Base-by-base conservation (phyloP, 768 basidiomycete genomes). In the Tricholoma bakamatsutake region DNA sequence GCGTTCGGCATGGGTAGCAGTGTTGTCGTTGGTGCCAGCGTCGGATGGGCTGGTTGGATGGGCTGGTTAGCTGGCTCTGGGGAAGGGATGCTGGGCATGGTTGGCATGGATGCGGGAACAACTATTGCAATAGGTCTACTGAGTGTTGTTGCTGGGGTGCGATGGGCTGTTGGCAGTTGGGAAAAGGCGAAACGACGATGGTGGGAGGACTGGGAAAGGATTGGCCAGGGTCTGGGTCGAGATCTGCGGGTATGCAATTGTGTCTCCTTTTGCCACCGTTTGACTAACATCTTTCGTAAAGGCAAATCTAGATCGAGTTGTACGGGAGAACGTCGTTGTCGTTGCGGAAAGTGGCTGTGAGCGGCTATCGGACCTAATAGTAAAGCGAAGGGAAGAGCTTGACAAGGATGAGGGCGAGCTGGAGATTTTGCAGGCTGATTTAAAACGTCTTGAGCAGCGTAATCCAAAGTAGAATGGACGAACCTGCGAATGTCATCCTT, bases 131-230 rank as follows among this genome's bases (percentile, higher is more conserved):
- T 80, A 0, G 87, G 85, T 11, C 72, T 78, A 53, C 65, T 92
- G 10, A 70, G 76, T 17, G 73, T 77, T 0, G 65, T 78, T 5
- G 61, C 69, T 2, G 78, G 82, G 46, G 57, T 88, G 40, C 72
- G 87, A 40, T 88, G 85, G 84, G 80, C 78, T 1, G 73, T 86
- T 5, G 79, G 81, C 11, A 74, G 73, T 56, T 91, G 88, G 87
- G 86, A 89, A 55, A 80, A 75, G 59, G 81, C 82, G 3, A 85
- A 87, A 66, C 71, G 68, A 54, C 72, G 71, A 57, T 92, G 88
- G 87, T 79, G 80, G 80, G 76, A 79, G 52, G 87, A 90, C 64
- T 86, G 82, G 76, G 64, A 62, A 17, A 74, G 88, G 49, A 73
- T 88, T 3, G 79, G 80, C 5, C 74, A 83, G 48, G 85, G 88